These are phyloP conservation scores for Fimicolochytrium jonesii DNA, from an alignment of 192 early-diverging fungal genomes.

Conservation along the genomic window DNA sequence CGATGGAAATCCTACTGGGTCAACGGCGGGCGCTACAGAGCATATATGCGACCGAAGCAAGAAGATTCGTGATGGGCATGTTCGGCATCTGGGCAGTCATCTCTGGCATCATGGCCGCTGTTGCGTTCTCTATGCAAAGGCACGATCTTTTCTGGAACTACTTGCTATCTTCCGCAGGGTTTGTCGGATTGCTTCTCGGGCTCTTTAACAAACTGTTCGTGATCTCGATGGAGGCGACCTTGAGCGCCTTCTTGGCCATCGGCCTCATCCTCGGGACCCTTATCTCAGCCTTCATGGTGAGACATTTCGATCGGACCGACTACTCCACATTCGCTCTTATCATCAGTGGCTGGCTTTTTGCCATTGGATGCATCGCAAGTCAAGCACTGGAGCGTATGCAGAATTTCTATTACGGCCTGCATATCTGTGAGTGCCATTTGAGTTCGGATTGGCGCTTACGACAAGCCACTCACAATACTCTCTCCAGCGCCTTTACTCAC, in stretches of 20 bases:
- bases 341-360: slow-evolving; percentile 42
- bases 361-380: slow-evolving; percentile 19
- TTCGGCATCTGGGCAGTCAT: slow-evolving; percentile 6
- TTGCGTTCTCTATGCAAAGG: not conserved
- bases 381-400: slow-evolving; percentile 15
- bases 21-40: slow-evolving; percentile 6
- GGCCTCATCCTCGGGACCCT: slow-evolving; percentile 19
- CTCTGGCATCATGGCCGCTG: not conserved
- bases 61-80: slow-evolving; percentile 10
- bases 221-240: slow-evolving; percentile 14
- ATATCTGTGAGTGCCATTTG: slow-evolving; percentile 21
- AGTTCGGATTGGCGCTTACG: not conserved
- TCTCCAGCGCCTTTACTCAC: slow-evolving; percentile 26
- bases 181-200: slow-evolving; percentile 30
- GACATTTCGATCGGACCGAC: no score
- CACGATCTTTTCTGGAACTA: not conserved
- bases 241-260: slow-evolving; percentile 26
- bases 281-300: no score
- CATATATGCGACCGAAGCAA: slow-evolving; percentile 11
- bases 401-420: slow-evolving; percentile 31
- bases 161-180: slow-evolving; percentile 19
- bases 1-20: not conserved
- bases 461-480: not conserved
- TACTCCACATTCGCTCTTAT: slow-evolving; percentile 9
- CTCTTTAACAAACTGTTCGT: slow-evolving; percentile 48